Evolutionary conservation across 2,329 filamentous ascomycete species (phyloP).

Genomic region (Hymenoscyphus occultus): DNA sequence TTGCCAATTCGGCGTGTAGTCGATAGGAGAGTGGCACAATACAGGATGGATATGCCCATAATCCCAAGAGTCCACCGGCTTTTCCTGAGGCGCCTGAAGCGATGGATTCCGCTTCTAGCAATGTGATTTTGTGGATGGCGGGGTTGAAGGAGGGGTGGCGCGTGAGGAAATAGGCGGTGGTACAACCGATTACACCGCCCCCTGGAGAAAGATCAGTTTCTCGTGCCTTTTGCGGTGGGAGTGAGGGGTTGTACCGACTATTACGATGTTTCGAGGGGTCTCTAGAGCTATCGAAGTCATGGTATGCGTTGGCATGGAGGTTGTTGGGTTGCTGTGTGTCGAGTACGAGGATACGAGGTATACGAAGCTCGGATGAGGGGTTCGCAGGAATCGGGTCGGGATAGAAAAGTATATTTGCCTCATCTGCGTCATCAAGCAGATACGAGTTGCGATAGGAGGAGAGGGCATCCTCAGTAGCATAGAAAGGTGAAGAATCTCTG

Average conservation of each 20-base stretch:
- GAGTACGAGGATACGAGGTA: background rate
- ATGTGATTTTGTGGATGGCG: conserved; percentile 70
- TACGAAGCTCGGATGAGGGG: background rate
- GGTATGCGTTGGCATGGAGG: background rate
- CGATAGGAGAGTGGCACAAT: conserved; percentile 84
- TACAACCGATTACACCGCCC: conserved; percentile 89
- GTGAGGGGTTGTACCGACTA: conserved; percentile 31
- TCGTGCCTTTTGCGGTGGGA: background rate
- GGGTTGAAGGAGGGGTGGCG: conserved; percentile 79
- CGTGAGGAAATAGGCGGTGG: conserved; percentile 87
- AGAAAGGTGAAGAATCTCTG: background rate
- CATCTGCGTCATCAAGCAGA: background rate
- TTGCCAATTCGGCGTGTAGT: conserved; percentile 79
- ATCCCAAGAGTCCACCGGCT: conserved; percentile 82
- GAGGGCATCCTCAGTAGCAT: no score
- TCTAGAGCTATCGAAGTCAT: conserved; percentile 23
- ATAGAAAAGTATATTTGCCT: background rate
- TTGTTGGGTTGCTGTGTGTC: background rate
- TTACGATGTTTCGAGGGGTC: conserved; percentile 33
- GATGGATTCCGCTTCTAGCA: conserved; percentile 82
- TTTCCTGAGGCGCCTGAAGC: conserved; percentile 94
- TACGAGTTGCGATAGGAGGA: background rate
- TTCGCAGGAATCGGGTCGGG: background rate
- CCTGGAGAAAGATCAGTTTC: conserved; percentile 38
- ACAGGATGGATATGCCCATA: conserved; percentile 85